phyloP scores from a whole-genome alignment of 345 rosid genomes.

The Fremontodendron californicum region DNA sequence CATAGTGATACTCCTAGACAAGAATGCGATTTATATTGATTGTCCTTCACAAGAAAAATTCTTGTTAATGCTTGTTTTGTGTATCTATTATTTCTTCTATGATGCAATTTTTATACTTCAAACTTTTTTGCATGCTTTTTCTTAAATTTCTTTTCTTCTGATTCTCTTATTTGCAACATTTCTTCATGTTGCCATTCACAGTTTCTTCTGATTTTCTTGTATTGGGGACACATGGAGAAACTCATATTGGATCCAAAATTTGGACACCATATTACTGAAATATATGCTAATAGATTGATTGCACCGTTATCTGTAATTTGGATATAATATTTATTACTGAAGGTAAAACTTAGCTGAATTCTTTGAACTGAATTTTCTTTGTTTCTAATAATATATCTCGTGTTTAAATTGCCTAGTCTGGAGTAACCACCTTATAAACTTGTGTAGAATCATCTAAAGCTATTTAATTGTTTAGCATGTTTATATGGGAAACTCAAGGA shows the following conservation, averaged over 20 bases:
- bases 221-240: background rate
- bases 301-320: background rate
- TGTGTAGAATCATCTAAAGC: background rate
- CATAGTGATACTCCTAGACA: background rate
- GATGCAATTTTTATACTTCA: background rate
- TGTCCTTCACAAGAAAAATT: conserved; percentile 3
- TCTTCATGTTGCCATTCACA: background rate
- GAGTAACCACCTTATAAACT: background rate
- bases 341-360: background rate
- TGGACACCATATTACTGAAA: background rate
- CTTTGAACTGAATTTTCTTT: background rate
- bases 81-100: background rate
- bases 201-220: conserved; percentile 3
- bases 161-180: background rate
- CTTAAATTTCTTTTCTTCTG: background rate
- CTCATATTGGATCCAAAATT: background rate
- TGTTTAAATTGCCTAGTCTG: background rate
- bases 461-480: background rate
- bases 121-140: background rate
- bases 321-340: background rate
- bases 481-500: background rate
- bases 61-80: background rate
- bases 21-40: background rate
- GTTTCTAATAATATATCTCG: background rate
- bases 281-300: background rate